phyloP scores from a whole-genome alignment of 2,329 filamentous ascomycete genomes.

The Coniosporium tulheliwenetii region DNA sequence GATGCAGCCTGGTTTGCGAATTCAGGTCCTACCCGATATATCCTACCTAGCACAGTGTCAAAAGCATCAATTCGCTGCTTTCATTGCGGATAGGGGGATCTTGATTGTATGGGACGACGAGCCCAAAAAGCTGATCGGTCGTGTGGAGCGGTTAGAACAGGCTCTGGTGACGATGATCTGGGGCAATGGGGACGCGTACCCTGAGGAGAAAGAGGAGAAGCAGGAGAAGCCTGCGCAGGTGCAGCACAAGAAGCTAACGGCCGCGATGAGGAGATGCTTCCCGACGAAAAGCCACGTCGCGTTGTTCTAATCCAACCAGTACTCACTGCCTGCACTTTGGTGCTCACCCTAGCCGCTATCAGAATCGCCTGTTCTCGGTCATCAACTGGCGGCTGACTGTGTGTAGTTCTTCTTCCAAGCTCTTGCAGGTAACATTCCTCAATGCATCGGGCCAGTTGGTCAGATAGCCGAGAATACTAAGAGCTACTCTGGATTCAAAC shows the following conservation, averaged over 20 bases:
- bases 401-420: constrained; percentile 31
- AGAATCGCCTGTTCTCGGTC: constrained; percentile 15
- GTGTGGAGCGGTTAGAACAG: constrained; percentile 36
- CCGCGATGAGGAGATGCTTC: constrained; percentile 22
- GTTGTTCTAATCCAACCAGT: constrained; percentile 39
- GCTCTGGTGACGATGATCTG: constrained; percentile 45
- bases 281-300: constrained; percentile 28
- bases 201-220: constrained; percentile 27
- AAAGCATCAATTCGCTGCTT: constrained; percentile 51
- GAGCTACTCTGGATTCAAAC: constrained; percentile 27
- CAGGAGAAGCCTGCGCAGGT: constrained; percentile 12
- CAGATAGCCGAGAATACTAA: constrained; percentile 29
- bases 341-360: constrained; percentile 36
- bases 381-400: not conserved
- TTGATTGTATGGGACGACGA: constrained; percentile 52
- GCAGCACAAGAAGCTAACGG: constrained; percentile 16
- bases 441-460: constrained; percentile 27
- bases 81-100: constrained; percentile 41
- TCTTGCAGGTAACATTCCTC: constrained; percentile 23
- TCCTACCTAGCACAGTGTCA: constrained; percentile 41
- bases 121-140: constrained; percentile 36
- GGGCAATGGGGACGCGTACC: constrained; percentile 27
- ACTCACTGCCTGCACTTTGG: constrained; percentile 36
- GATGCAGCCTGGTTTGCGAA: constrained; percentile 38
- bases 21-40: constrained; percentile 47